These are phyloP conservation scores for Phytopythium mirpurense DNA, from an alignment of 352 stramenopile genomes.

Conservation along the genomic window DNA sequence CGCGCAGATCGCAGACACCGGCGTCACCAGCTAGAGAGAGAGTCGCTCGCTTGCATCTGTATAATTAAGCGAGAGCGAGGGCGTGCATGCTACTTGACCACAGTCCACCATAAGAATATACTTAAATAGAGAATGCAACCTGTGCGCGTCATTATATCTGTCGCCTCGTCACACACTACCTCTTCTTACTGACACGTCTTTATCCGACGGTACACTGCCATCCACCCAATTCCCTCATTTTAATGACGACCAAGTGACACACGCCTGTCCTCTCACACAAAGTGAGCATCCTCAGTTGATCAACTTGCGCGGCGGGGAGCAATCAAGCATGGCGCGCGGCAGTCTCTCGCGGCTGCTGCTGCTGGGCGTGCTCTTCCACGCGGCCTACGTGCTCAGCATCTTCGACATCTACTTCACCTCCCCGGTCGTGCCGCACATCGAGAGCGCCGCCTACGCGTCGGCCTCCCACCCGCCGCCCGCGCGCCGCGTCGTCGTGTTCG, in stretches of 20 bases:
- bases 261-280: no score
- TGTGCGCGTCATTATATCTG: no score
- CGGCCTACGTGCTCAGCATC: conserved; percentile 84
- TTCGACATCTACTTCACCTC: conserved; percentile 91
- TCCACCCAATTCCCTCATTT: no score
- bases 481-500: conserved; percentile 73
- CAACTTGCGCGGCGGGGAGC: no score
- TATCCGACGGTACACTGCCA: no score
- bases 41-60: neutral
- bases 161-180: no score
- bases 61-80: neutral
- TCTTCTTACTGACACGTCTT: no score
- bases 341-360: conserved; percentile 37
- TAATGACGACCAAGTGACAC: no score
- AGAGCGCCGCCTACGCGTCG: conserved; percentile 36
- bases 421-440: conserved; percentile 64
- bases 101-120: no score
- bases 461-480: conserved; percentile 28
- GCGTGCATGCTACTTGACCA: no score
- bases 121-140: no score
- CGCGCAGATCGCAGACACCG: neutral
- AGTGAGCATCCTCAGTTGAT: no score
- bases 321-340: conserved; percentile 1
- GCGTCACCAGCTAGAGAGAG: neutral
- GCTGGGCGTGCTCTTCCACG: conserved; percentile 76